Evolutionary conservation across 345 rosid species (phyloP), one percentile per base, ranked within the genome.

Genomic region (Hevea brasiliensis): DNA sequence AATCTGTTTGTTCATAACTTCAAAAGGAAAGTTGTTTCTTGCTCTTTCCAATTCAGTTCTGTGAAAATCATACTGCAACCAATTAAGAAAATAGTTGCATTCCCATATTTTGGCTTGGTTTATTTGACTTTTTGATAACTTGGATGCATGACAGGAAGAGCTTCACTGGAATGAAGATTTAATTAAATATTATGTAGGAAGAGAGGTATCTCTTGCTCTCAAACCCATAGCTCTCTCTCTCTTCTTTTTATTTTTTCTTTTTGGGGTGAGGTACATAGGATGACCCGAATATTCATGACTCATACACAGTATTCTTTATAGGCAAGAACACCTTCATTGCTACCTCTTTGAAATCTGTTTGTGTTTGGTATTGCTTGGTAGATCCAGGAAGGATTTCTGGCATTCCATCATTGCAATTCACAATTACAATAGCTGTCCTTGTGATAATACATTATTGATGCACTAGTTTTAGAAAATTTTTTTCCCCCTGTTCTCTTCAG

Each of bases 101-200:
- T 65, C 69, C 69, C 56, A 6, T 8, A 44, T 14, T 24, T 13
- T 61, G 4, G 8, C 1, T 53, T 72, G 23, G 37, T 55, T 8
- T 76, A 24, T 70, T n/a, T 64, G 62, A 42, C 51, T 54, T 60
- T 21, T 70, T 77, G 55, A 56, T 54, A 7, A 3, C 61, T 70
- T 72, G 74, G 29, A 55, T 77, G 7, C 45, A 7, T 84, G 72
- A 76, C 85, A 94, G 97, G 97, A 90, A 69, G 98, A 92, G 85
- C 93, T 90, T 72, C 85, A 85, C 32, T 90, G 93, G 98, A 85
- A 86, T 76, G 84, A 88, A 84, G 79, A 61, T 44, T 73, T 94
- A 85, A 76, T 94, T 61, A 87, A 82, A 75, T 84, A 84, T 60
- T 94, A 89, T 47, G 61, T 88, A 40, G 98, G 97, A 61, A 85